These are phyloP conservation scores for Emmonsiellopsis sp. DNA, from an alignment of 2,329 filamentous ascomycete species.

Conservation along the genomic window DNA sequence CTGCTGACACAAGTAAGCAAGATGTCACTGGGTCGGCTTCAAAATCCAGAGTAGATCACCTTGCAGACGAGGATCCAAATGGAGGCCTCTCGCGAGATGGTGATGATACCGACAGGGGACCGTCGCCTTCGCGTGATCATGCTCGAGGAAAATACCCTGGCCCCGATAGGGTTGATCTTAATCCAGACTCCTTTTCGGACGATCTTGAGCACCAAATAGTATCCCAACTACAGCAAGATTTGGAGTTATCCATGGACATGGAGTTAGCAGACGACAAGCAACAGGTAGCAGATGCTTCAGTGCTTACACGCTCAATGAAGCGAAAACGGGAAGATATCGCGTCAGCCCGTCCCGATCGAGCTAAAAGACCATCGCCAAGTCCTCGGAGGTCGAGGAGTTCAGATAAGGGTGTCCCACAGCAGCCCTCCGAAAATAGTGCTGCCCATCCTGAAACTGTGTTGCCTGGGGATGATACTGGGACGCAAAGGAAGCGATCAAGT, in stretches of 20 bases:
- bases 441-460: neutral
- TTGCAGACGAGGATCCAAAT: too few relatives aligned
- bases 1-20: too few relatives aligned
- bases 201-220: constrained; percentile 36
- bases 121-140: neutral
- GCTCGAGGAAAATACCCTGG: neutral
- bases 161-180: constrained; percentile 13
- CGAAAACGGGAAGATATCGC: constrained; percentile 13
- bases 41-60: too few relatives aligned
- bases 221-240: constrained; percentile 37
- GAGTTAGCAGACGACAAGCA: constrained; percentile 4
- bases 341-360: neutral
- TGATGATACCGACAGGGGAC: neutral
- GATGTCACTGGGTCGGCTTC: too few relatives aligned
- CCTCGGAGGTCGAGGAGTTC: neutral
- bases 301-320: constrained; percentile 21
- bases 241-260: constrained; percentile 30
- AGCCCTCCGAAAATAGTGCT: neutral
- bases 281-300: neutral
- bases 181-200: constrained; percentile 29
- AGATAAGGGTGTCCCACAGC: neutral
- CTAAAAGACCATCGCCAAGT: constrained; percentile 1
- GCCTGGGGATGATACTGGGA: neutral
- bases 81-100: too few relatives aligned
- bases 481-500: neutral